phyloP scores from a whole-genome alignment of 768 basidiomycete species.

The Tylopilus felleus region DNA sequence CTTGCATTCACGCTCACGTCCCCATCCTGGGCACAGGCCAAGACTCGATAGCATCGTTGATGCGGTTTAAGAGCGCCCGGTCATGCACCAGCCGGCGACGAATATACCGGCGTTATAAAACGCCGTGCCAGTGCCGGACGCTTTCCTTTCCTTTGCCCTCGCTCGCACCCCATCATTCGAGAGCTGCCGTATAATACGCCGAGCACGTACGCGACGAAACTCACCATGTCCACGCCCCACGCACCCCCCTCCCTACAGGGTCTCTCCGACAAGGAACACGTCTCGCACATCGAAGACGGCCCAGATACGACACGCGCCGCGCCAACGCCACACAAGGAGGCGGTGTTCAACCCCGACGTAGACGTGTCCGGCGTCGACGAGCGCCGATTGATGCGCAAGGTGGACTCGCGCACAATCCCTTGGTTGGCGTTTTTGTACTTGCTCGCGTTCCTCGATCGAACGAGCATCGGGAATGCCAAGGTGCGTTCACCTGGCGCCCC shows the following conservation, averaged over 20 bases:
- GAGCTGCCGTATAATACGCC: too few species aligned
- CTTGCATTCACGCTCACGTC: too few species aligned
- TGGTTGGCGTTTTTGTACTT: slow-evolving; percentile 77
- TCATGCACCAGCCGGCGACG: too few species aligned
- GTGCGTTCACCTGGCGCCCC: too few species aligned
- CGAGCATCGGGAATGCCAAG: slow-evolving; percentile 48
- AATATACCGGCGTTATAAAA: too few species aligned
- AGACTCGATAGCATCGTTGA: too few species aligned
- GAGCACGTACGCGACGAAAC: too few species aligned
- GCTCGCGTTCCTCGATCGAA: slow-evolving; percentile 64
- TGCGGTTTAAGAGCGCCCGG: too few species aligned
- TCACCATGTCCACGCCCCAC: background rate
- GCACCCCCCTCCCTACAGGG: background rate
- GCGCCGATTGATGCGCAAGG: slow-evolving; percentile 64
- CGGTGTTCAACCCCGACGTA: slow-evolving; percentile 41
- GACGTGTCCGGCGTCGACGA: slow-evolving; percentile 65
- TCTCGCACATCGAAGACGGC: background rate
- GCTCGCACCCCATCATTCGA: background rate
- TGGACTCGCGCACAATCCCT: slow-evolving; percentile 62
- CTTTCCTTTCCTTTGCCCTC: background rate
- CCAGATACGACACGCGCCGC: background rate
- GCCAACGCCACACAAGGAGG: background rate
- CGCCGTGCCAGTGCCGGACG: background rate
- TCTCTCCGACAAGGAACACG: slow-evolving; percentile 4
- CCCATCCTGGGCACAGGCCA: too few species aligned